A percentile compares a stretch with the other conserved stretches of the same genome.
phyloP scores from a whole-genome alignment of 192 early-diverging fungal species.

The Chytriomyces sp. region DNA sequence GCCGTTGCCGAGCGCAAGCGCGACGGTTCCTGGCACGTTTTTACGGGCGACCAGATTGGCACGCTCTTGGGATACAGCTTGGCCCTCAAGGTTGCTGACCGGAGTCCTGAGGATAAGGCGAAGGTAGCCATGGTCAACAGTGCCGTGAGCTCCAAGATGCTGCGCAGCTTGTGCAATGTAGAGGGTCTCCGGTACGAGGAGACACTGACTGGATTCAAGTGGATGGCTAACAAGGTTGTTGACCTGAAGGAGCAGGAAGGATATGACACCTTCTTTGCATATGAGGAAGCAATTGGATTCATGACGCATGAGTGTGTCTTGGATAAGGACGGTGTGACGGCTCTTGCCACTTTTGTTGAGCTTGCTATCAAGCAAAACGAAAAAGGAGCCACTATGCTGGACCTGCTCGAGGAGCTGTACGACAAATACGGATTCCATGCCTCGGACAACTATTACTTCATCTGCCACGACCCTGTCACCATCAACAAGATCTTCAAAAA shows the following conservation, averaged over 20 bases:
- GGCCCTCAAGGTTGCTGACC: not conserved
- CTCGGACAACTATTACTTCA: conserved; percentile 86
- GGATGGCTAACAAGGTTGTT: conserved; percentile 84
- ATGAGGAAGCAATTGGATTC: conserved; percentile 92
- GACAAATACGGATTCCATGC: conserved; percentile 83
- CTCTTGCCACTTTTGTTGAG: conserved; percentile 79
- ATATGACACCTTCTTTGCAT: conserved; percentile 76
- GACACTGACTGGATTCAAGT: conserved; percentile 96
- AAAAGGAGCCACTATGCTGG: conserved; percentile 59
- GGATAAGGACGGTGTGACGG: conserved; percentile 93
- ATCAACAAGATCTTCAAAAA: conserved; percentile 75
- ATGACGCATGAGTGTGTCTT: conserved; percentile 76
- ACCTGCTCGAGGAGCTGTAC: conserved; percentile 77
- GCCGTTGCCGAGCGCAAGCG: conserved; percentile 81
- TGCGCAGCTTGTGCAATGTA: conserved; percentile 69
- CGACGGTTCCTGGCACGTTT: conserved; percentile 72
- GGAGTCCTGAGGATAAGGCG: conserved; percentile 18
- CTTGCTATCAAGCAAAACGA: conserved; percentile 63
- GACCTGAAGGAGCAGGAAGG: conserved; percentile 63
- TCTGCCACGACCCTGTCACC: conserved; percentile 72
- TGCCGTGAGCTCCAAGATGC: conserved; percentile 87
- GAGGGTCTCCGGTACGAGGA: conserved; percentile 87
- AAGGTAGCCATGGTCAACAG: conserved; percentile 80
- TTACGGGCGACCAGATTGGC: conserved; percentile 91
- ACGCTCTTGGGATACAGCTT: conserved; percentile 47